Evolutionary conservation across 768 basidiomycete genomes (phyloP).

Genomic region (Phaeolepiota aurea): DNA sequence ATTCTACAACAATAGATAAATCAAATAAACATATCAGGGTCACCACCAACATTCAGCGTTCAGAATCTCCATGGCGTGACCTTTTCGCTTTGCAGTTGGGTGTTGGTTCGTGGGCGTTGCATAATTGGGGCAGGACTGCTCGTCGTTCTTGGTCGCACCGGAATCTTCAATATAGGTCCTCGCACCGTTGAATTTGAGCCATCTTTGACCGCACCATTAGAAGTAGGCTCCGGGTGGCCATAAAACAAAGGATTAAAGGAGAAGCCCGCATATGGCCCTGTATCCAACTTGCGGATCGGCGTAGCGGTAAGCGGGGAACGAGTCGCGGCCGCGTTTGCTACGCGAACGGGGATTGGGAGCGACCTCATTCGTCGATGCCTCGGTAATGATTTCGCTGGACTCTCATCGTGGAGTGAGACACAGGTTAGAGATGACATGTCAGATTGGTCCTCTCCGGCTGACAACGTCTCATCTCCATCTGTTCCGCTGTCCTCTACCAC

Average conservation of each 20-base stretch:
- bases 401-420: conserved; percentile 9
- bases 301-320: conserved; percentile 1
- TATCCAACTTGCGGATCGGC: conserved; percentile 14
- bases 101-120: background rate
- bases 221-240: conserved; percentile 12
- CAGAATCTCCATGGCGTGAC: background rate
- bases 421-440: conserved; percentile 23
- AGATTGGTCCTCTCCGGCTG: conserved; percentile 15
- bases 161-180: background rate
- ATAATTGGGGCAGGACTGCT: background rate
- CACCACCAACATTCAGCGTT: too few relatives aligned
- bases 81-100: too few relatives aligned
- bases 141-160: background rate
- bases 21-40: background rate
- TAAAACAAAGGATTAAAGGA: conserved; percentile 30
- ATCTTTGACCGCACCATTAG: background rate
- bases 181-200: background rate
- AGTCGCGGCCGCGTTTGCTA: background rate
- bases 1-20: background rate
- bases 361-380: conserved; percentile 7
- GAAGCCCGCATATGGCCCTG: conserved; percentile 22
- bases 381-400: background rate
- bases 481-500: background rate
- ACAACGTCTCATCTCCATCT: conserved; percentile 1
- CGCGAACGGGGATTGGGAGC: conserved; percentile 9